phyloP scores from a whole-genome alignment of 176 grass and related monocot genomes.

The Raddia guianensis region DNA sequence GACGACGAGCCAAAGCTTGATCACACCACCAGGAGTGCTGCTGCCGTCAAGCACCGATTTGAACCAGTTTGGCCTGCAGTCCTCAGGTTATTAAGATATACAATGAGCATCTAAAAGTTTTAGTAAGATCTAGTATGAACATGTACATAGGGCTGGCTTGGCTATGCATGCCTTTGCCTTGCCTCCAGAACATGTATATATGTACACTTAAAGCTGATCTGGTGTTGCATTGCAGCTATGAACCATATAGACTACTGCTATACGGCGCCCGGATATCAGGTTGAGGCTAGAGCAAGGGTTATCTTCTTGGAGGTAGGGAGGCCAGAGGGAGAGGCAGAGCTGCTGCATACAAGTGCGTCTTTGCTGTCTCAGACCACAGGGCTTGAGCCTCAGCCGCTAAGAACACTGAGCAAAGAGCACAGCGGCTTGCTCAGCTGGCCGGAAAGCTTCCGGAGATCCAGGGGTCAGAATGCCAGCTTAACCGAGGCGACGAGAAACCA shows the following conservation, averaged over 20 bases:
- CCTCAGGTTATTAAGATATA: conserved; percentile 57
- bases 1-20: conserved; percentile 51
- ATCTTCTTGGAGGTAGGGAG: conserved; percentile 68
- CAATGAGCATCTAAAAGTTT: no score
- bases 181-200: no score
- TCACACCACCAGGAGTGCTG: conserved; percentile 70
- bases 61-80: conserved; percentile 62
- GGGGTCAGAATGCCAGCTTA: conserved; percentile 46
- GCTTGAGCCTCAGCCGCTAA: conserved; percentile 29
- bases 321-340: conserved; percentile 39
- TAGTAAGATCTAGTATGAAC: no score
- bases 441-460: conserved; percentile 59
- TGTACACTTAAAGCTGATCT: no score
- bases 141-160: no score
- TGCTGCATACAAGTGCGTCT: conserved; percentile 50
- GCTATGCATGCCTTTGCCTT: no score
- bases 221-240: conserved; percentile 38
- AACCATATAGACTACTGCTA: conserved; percentile 59
- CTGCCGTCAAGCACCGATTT: conserved; percentile 55
- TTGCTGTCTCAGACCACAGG: conserved; percentile 37
- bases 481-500: conserved; percentile 53
- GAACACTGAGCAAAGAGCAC: conserved; percentile 67
- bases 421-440: conserved; percentile 76
- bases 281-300: conserved; percentile 72
- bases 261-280: conserved; percentile 57